A percentile compares a stretch with the other conserved stretches of the same genome.
Conservation (phyloP, 345 rosid genomes). For the Rhodomyrtus tomentosa region DNA sequence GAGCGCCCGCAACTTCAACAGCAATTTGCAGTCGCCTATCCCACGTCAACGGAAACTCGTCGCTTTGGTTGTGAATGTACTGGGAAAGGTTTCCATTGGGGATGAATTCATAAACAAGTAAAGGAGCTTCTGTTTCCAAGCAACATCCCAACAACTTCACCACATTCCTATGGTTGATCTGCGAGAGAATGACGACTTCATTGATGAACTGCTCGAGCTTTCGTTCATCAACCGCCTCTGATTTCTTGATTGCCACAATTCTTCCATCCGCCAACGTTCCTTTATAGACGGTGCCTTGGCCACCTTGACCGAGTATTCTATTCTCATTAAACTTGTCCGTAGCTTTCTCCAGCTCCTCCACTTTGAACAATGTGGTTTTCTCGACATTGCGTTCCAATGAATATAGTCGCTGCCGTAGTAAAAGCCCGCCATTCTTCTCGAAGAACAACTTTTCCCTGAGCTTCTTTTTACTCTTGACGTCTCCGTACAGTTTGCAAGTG, state of each 20-base stretch:
- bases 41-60: background rate
- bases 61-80: background rate
- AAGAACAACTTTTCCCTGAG: background rate
- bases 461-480: background rate
- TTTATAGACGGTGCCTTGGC: background rate
- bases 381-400: background rate
- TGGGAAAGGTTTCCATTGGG: background rate
- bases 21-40: slow-evolving; percentile 4
- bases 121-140: background rate
- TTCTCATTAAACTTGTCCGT: background rate
- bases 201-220: slow-evolving; percentile 7
- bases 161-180: background rate
- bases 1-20: background rate
- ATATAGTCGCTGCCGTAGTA: background rate
- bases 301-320: background rate
- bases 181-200: slow-evolving; percentile 1
- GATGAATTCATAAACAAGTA: slow-evolving; percentile 5
- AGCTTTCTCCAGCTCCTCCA: background rate
- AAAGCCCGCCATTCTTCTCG: background rate
- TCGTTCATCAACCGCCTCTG: background rate
- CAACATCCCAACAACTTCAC: slow-evolving; percentile 5
- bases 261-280: slow-evolving; percentile 4
- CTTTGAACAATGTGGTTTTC: background rate
- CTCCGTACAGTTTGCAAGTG: background rate
- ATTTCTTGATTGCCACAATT: slow-evolving; percentile 3